Evolutionary conservation across 306 rosid genomes (phyloP).

Genomic region (Styphnolobium japonicum): DNA sequence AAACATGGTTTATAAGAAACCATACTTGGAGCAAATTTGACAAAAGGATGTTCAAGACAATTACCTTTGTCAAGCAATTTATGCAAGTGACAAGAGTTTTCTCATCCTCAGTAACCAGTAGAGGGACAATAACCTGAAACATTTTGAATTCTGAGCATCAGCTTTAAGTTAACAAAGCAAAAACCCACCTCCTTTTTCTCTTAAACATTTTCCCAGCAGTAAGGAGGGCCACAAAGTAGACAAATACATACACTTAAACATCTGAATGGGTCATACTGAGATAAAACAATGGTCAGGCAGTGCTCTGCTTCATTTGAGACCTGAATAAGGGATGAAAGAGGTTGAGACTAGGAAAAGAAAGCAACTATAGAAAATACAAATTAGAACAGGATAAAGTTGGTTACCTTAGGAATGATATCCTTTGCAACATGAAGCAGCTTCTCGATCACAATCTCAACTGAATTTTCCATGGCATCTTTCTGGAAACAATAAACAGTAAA

Average conservation of each 20-base stretch:
- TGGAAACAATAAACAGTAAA: constrained; percentile 26
- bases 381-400: neutral
- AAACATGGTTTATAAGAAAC: neutral
- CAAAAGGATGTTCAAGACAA: constrained; percentile 6
- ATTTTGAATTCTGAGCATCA: constrained; percentile 28
- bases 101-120: constrained; percentile 93
- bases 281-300: constrained; percentile 80
- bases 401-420: constrained; percentile 76
- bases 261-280: constrained; percentile 92
- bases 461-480: constrained; percentile 90
- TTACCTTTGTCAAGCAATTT: constrained; percentile 94
- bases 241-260: constrained; percentile 77
- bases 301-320: constrained; percentile 94
- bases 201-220: neutral
- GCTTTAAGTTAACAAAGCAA: neutral
- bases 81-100: constrained; percentile 92
- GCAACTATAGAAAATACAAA: neutral
- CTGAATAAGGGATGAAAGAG: constrained; percentile 40
- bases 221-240: neutral
- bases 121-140: constrained; percentile 84
- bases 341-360: constrained; percentile 25
- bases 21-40: neutral
- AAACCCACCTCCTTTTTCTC: neutral
- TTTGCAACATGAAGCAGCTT: constrained; percentile 90
- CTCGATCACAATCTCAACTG: constrained; percentile 94